A percentile compares a stretch with the other conserved stretches of the same genome.
Evolutionary conservation across 345 rosid species (phyloP).

Genomic region (Cochlearia excelsa): DNA sequence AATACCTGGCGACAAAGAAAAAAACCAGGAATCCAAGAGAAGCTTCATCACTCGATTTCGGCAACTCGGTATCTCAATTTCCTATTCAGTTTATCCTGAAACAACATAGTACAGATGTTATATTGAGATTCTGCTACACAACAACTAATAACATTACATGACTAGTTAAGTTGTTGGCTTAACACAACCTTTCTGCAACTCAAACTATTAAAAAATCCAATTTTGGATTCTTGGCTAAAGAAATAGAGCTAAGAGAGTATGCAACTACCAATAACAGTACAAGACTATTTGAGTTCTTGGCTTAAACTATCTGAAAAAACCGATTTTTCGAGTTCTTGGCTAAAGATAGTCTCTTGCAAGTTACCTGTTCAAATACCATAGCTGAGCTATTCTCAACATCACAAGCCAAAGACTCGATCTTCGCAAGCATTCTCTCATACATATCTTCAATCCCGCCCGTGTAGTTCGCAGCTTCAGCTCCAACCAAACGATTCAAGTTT

Average conservation of each 20-base stretch:
- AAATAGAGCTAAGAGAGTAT: too few relatives aligned
- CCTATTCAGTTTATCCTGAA: conserved; percentile 53
- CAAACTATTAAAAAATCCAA: not conserved
- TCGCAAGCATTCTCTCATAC: conserved; percentile 71
- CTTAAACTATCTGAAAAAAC: not conserved
- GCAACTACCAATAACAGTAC: not conserved
- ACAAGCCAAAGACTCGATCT: conserved; percentile 59
- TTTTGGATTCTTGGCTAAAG: too few relatives aligned
- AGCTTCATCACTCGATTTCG: conserved; percentile 31
- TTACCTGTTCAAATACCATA: conserved; percentile 59
- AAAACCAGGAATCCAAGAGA: not conserved
- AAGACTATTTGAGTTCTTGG: not conserved
- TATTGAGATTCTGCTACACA: not conserved
- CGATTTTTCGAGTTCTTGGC: not conserved
- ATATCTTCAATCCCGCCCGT: conserved; percentile 61
- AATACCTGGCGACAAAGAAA: conserved; percentile 9
- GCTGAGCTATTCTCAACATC: conserved; percentile 66
- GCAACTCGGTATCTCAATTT: conserved; percentile 59
- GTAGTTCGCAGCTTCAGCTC: conserved; percentile 54
- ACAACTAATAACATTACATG: not conserved
- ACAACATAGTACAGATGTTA: conserved; percentile 6
- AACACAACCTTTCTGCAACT: not conserved
- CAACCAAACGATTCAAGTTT: conserved; percentile 56
- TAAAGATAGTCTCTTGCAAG: too few relatives aligned
- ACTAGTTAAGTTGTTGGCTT: too few relatives aligned